Evolutionary conservation across 139 green algal species (phyloP), one percentile per base, ranked within the genome.

Genomic region (Picochlorum sp.): DNA sequence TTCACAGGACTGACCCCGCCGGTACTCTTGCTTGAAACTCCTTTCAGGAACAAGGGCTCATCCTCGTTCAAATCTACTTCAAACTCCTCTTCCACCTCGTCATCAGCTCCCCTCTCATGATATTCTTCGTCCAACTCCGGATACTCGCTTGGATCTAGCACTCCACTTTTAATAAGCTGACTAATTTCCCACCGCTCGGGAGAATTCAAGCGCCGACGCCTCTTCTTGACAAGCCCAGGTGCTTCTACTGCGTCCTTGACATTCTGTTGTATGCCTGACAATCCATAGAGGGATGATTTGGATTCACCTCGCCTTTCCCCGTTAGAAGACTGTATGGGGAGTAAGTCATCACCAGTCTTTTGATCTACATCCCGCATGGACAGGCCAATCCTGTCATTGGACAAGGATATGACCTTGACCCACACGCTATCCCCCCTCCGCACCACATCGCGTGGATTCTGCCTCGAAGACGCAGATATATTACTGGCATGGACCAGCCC

Each of bases 11-110:
- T 78, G 34, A 37, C 51, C 26, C 14, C 64, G n/a, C 50, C 64
- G 45, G 24, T 56, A 14, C 34, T 71, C 24, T 66, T 64, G 20
- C 50, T 63, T 32, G 78, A 87, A 70, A 84, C 75, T 23, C 88
- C 90, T 61, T 85, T 81, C 18, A 98, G 68, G 75, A 98, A 98
- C 23, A 84, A 62, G 3, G 92, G 90, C 83, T 98, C 93, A 30
- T 81, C 74, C 23, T 98, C 94, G 78, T 98, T 97, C 26, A 99
- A 74, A 73, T 99, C 94, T 8, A 99, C 90, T 81, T 99, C 92
- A 75, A 96, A 89, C 74, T 98, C 92, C 75, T 98, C 85, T 68
- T 92, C 85, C 10, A 72, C 69, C 66, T 75, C 74, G 24, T 41
- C 41, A 24, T 69, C 60, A 2, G 52, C 58, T 24, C 26, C 49